Base-by-base conservation (phyloP, 352 stramenopile genomes). In the Phytophthora meadii region DNA sequence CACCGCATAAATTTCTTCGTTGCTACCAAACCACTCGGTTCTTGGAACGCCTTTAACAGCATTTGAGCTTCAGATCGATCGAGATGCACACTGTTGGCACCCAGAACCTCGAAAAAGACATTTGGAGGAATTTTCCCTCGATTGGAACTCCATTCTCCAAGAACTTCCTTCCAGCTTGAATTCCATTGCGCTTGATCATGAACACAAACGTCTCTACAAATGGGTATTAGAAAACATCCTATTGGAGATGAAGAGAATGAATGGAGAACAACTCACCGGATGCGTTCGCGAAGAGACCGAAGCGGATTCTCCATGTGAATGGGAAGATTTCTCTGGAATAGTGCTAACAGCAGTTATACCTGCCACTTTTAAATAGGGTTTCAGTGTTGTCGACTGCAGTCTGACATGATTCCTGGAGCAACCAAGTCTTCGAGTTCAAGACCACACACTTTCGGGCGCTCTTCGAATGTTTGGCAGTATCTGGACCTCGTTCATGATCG, bases 391-490 rank as follows among this genome's bases (percentile, higher is more conserved):
- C 9, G 30, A 12, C 9, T 36, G 9, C 30, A 36, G 12, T 50
- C 9, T 34, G 50, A 8, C 10, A 71, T 71, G 67, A 57, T 65
- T 44, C 40, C 68, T 19, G 42, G 46, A 25, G 49, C 46, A 12
- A 40, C 9, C 30, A 61, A 40, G 42, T 17, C 62, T 2, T 8
- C 59, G 5, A 55, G 45, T 7, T 68, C 69, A 4, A 63, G 73
- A 4, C 79, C 80, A 2, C 80, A 81, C 17, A 68, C 81, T 1
- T 91, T 91, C 45, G 82, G 82, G 0, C 77, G 82, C 10, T 88
- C 82, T 10, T 91, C 82, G 8, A 91, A 91, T 37, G 67, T 91
- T 22, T 91, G 82, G 82, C 79, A 89, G 62, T 91, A 91, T 58
- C 50, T 90, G 61, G 78, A 89, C 40, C 48, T 63, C 0, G 62